Evolutionary conservation across 2,329 filamentous ascomycete species (phyloP).

Genomic region (Tympanopsis confertula): DNA sequence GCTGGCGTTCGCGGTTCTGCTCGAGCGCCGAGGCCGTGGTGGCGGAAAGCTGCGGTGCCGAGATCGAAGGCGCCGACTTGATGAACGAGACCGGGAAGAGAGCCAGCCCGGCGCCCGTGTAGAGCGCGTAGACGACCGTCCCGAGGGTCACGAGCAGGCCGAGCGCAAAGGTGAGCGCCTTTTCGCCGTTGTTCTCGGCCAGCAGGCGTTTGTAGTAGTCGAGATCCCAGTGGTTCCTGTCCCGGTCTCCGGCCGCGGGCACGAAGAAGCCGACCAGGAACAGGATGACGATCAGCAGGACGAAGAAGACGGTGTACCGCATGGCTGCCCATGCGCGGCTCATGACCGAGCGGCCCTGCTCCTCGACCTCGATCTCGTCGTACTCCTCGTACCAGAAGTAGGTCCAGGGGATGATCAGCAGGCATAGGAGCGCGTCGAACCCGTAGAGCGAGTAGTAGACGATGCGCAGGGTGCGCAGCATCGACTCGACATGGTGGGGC

Average conservation of each 20-base stretch:
- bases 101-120: constrained; percentile 80
- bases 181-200: constrained; percentile 78
- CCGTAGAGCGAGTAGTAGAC: constrained; percentile 92
- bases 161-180: constrained; percentile 78
- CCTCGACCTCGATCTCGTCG: constrained; percentile 77
- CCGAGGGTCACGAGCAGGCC: constrained; percentile 83
- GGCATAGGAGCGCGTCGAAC: constrained; percentile 77
- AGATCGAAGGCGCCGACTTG: constrained; percentile 80
- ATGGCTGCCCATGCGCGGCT: constrained; percentile 70
- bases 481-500: constrained; percentile 64
- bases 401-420: constrained; percentile 83
- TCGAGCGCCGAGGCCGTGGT: constrained; percentile 72
- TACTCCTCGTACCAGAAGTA: constrained; percentile 99
- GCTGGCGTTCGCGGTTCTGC: constrained; percentile 80
- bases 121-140: constrained; percentile 74
- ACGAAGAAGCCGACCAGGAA: constrained; percentile 93
- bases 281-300: constrained; percentile 67
- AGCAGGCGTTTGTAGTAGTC: constrained; percentile 86
- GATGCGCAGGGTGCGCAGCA: constrained; percentile 69
- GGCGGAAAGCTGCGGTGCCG: constrained; percentile 66
- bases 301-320: constrained; percentile 82
- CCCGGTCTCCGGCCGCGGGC: constrained; percentile 57
- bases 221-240: constrained; percentile 47
- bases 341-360: constrained; percentile 60
- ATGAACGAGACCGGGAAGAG: constrained; percentile 86